phyloP scores from a whole-genome alignment of 2,329 filamentous ascomycete genomes.

The Colletotrichum filicis region DNA sequence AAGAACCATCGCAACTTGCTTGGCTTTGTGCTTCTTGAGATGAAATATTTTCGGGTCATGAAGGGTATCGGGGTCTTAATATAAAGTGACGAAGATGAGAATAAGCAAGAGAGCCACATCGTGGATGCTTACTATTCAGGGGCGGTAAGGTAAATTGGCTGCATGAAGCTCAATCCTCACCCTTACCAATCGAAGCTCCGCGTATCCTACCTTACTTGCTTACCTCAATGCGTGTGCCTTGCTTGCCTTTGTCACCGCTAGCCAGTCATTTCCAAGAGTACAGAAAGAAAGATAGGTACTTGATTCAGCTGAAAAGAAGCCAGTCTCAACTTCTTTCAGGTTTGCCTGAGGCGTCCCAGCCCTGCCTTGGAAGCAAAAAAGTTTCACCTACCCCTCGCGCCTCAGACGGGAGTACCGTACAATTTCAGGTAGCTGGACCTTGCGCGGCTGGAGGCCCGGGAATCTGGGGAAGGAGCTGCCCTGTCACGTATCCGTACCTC shows the following conservation, averaged over 20 bases:
- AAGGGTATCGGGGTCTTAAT: neutral
- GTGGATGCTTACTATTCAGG: neutral
- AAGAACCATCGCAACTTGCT: neutral
- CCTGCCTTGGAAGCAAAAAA: neutral
- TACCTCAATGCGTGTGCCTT: neutral
- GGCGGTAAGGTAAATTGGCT: neutral
- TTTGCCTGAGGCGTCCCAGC: neutral
- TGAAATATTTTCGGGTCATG: neutral
- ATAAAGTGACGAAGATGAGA: too few species aligned
- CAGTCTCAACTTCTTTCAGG: neutral
- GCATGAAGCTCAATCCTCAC: neutral
- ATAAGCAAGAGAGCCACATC: too few species aligned
- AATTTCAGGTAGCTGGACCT: slow-evolving; percentile 11
- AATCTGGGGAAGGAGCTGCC: slow-evolving; percentile 34
- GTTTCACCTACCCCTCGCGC: slow-evolving; percentile 15
- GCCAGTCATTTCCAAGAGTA: neutral
- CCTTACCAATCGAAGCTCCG: too few species aligned
- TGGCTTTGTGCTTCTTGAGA: neutral
- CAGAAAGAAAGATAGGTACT: neutral
- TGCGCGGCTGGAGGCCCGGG: slow-evolving; percentile 12
- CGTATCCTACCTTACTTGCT: neutral
- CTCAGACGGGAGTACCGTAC: neutral
- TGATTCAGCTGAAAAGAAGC: neutral
- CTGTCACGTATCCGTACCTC: slow-evolving; percentile 1
- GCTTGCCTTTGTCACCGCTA: neutral